Evolutionary conservation across 2,329 filamentous ascomycete species (phyloP), one percentile per base, ranked within the genome.

Genomic region (Dendryphion nanum): DNA sequence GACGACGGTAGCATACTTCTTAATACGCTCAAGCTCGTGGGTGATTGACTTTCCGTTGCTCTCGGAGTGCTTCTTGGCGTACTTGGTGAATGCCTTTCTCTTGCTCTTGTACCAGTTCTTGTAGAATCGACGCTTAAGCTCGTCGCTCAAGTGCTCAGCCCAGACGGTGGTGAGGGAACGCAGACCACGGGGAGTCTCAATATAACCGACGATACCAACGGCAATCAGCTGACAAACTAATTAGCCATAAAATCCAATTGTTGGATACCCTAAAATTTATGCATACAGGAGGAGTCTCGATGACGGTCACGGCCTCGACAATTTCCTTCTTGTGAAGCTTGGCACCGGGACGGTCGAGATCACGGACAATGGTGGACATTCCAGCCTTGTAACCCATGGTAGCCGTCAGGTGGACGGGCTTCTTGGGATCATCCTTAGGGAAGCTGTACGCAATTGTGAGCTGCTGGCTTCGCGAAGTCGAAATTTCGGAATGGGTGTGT

Each of bases 31-130:
- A 70, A 98, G 84, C 77, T 98, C 93, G 71, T 88, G 87, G 74
- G 86, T 89, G 79, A 97, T 86, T 68, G 88, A 89, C 62, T 87
- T 78, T 67, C 89, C 90, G 76, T 75, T 86, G 79, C 77, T 85
- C 81, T 97, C 91, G 54, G 91, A 89, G 85, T 97, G 89, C 85
- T 95, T 91, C 89, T 97, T 98, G 81, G 93, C 89, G 79, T 98
- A 98, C 82, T 95, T 96, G 82, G 93, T 98, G 82, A 98, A 98
- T 51, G 93, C 93, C 91, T 98, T 98, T 89, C 96, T 97, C 90
- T 98, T 98, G 83, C 84, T 89, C 86, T 95, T 95, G 87, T 98
- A 98, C 93, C 93, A 98, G 86, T 98, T 98, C 89, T 97, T 97
- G 88, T 98, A 98, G 89, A 98, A 98, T 72, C 93, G 88, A 69